Evolutionary conservation across 2,329 filamentous ascomycete genomes (phyloP), one percentile per base, ranked within the genome.

Genomic region (Peltaster fructicola): DNA sequence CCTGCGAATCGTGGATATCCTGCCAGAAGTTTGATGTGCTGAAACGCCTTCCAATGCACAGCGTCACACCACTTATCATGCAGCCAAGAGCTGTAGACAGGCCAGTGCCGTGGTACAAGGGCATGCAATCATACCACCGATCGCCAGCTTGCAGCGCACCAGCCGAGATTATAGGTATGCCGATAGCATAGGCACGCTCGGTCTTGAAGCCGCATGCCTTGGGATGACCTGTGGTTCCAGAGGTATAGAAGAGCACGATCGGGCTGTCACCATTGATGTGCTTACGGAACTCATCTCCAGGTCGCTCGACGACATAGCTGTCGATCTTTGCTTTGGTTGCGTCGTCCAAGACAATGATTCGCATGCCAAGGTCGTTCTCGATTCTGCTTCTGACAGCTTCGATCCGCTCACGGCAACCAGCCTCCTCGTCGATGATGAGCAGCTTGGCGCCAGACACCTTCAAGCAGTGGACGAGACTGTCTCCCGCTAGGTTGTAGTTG

Each of bases 91-190:
- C 57, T 5, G 56, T 59, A 16, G 75, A 67, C 10, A 65, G 65
- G 5, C 75, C 76, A 0, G 77, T 82, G 8, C 74, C 75, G 45
- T 84, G 77, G 42, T 81, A 82, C 15, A 79, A 53, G 1, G 68
- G 76, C 75, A 82, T 82, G 47, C 73, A 77, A 41, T 70, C 65
- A 42, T 81, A 82, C 63, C 71, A 80, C 14, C 71, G 56, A 43
- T 79, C 70, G 15, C 52, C 57, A 27, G 45, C 34, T 10, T 44
- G 39, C 8, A 59, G 39, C 10, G 43, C 48, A 21, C 52, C 44
- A 5, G 40, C 38, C 5, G 42, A 35, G 10, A 51, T 43, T 2
- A 57, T 51, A 2, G 52, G 37, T 8, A 38, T 37, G 2, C 52
- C 47, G 6, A 57, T 35, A 0, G 36, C 40, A 23, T 56, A 54